phyloP scores from a whole-genome alignment of 1,139 yeast genomes.

The Saccharomyces pastorianus region DNA sequence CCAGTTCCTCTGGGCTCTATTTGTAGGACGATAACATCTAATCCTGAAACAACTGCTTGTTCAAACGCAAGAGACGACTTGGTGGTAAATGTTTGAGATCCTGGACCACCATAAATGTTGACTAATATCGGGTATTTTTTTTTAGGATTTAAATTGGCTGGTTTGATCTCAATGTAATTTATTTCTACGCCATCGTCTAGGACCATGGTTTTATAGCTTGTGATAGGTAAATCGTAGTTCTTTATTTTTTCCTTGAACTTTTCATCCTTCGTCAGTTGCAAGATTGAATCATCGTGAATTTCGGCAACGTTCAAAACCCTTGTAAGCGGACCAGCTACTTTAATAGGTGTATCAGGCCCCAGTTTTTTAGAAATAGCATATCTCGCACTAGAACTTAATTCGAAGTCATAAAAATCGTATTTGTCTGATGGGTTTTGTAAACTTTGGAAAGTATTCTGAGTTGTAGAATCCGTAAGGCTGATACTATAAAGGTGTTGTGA shows the following conservation, averaged over 20 bases:
- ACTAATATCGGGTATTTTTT: constrained; percentile 72
- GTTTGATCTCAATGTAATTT: constrained; percentile 68
- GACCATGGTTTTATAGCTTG: constrained; percentile 40
- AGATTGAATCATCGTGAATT: constrained; percentile 9
- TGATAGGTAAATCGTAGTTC: constrained; percentile 49
- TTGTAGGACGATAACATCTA: constrained; percentile 67
- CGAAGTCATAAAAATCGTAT: constrained; percentile 22
- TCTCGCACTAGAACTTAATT: constrained; percentile 26
- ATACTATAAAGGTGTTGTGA: constrained; percentile 52
- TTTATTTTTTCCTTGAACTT: constrained; percentile 27
- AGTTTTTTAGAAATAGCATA: constrained; percentile 23
- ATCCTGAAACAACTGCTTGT: constrained; percentile 56
- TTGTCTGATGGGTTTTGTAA: constrained; percentile 20
- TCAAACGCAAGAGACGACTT: constrained; percentile 54
- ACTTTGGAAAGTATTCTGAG: constrained; percentile 6
- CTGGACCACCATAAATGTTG: constrained; percentile 91
- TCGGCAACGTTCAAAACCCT: constrained; percentile 14
- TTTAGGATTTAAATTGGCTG: constrained; percentile 53
- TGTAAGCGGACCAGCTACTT: constrained; percentile 23
- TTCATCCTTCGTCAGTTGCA: constrained; percentile 26
- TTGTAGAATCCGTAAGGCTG: constrained; percentile 20
- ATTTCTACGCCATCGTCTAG: constrained; percentile 44
- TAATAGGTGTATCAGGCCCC: constrained; percentile 25
- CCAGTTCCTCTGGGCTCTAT: constrained; percentile 97
- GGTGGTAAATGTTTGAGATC: constrained; percentile 63